A percentile compares a stretch with the other conserved stretches of the same genome.
These are phyloP conservation scores for Aspergillus luchuensis DNA, from an alignment of 2,329 filamentous ascomycete genomes.

Conservation along the genomic window DNA sequence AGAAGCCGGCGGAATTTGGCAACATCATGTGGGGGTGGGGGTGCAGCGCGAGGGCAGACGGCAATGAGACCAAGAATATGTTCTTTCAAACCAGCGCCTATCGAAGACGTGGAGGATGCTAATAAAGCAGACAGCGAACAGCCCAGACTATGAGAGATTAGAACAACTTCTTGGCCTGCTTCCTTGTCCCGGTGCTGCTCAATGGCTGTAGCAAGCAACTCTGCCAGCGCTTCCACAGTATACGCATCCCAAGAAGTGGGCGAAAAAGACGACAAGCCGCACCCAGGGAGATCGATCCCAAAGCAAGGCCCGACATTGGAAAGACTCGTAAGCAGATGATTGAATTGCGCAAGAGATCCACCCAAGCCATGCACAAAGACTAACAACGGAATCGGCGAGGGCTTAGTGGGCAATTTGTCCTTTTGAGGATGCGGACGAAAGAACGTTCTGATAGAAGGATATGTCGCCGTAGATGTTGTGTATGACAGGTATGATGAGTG, in stretches of 20 bases:
- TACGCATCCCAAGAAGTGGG: constrained; percentile 77
- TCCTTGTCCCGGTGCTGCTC: constrained; percentile 69
- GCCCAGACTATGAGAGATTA: constrained; percentile 90
- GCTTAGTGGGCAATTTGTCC: constrained; percentile 73
- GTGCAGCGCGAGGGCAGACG: constrained; percentile 74
- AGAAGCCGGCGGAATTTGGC: constrained; percentile 60
- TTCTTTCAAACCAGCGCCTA: constrained; percentile 57
- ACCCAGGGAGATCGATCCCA: constrained; percentile 87
- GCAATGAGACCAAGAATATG: constrained; percentile 75
- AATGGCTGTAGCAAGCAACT: constrained; percentile 74
- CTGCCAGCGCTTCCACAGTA: constrained; percentile 70
- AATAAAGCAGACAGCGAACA: constrained; percentile 75
- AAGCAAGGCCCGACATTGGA: constrained; percentile 81
- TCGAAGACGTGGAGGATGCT: constrained; percentile 60
- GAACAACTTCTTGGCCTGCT: constrained; percentile 68
- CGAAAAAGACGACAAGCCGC: constrained; percentile 75
- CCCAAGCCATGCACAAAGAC: constrained; percentile 93
- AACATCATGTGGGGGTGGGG: constrained; percentile 58
- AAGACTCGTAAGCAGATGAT: constrained; percentile 76
- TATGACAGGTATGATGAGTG: constrained; percentile 72
- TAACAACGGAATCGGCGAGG: constrained; percentile 75
- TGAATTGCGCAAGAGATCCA: constrained; percentile 88
- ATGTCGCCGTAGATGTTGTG: constrained; percentile 69
- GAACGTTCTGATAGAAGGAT: constrained; percentile 78
- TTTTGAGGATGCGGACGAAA: constrained; percentile 79